Percentiles rank a stretch among this genome's conserved stretches.
Conservation (phyloP, 352 stramenopile genomes). For the Phytophthora megakarya region DNA sequence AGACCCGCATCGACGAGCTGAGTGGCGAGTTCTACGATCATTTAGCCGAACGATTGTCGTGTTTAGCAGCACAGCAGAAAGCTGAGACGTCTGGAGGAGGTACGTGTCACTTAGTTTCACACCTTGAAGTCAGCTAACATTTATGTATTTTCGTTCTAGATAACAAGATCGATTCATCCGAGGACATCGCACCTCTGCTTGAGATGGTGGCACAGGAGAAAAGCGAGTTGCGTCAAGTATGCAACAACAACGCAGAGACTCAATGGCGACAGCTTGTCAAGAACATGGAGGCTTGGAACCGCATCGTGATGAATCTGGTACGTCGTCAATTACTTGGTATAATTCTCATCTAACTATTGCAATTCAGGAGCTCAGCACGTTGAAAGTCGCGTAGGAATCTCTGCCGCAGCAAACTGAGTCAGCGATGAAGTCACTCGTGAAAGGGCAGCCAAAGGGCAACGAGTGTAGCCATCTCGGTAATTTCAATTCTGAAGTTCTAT, state of each 20-base stretch:
- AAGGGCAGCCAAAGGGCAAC: neutral
- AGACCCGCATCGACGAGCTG: constrained; percentile 65
- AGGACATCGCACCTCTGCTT: constrained; percentile 44
- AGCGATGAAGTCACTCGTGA: neutral
- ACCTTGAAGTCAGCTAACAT: too few relatives aligned
- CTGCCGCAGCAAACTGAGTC: neutral
- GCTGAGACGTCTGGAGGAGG: constrained; percentile 14
- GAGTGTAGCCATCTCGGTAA: constrained; percentile 23
- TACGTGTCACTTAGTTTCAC: neutral
- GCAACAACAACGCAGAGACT: constrained; percentile 47
- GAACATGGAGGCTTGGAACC: constrained; percentile 88
- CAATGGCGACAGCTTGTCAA: constrained; percentile 83
- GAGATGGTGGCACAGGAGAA: constrained; percentile 60
- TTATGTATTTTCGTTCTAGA: constrained; percentile 11
- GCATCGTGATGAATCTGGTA: constrained; percentile 85
- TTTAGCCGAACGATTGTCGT: constrained; percentile 48
- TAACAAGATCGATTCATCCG: constrained; percentile 17
- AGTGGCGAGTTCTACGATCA: constrained; percentile 65
- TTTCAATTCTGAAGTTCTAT: constrained; percentile 29
- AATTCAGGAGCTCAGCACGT: constrained; percentile 42
- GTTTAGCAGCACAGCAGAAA: constrained; percentile 35
- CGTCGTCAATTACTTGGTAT: too few relatives aligned
- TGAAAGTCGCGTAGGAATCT: constrained; percentile 23
- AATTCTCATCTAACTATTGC: neutral
- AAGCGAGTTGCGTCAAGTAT: constrained; percentile 35